phyloP scores from a whole-genome alignment of 805 yeast genomes.

The Lipomyces mesembrius region DNA sequence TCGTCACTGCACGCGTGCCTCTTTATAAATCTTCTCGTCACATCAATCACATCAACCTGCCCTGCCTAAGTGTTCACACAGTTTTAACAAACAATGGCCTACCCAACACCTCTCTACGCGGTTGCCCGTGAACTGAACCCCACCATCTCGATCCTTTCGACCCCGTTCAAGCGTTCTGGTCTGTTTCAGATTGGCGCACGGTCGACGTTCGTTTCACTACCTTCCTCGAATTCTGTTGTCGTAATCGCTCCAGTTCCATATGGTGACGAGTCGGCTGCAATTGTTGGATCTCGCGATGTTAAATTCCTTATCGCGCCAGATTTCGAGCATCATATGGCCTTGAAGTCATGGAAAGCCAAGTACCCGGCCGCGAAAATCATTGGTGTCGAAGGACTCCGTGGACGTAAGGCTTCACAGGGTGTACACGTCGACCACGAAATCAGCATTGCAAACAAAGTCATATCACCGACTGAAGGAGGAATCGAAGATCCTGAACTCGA shows the following conservation, averaged over 20 bases:
- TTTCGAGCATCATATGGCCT: conserved; percentile 67
- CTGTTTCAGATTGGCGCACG: conserved; percentile 38
- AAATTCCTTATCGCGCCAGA: conserved; percentile 62
- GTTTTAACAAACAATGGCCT: conserved; percentile 26
- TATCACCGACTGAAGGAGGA: conserved; percentile 24
- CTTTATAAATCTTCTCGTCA: too few species aligned
- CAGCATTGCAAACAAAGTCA: conserved; percentile 14
- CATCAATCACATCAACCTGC: neutral
- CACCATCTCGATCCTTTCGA: conserved; percentile 28
- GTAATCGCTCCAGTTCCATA: conserved; percentile 38
- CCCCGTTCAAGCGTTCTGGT: conserved; percentile 36
- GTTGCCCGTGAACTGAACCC: conserved; percentile 33
- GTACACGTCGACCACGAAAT: conserved; percentile 32
- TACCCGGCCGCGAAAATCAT: conserved; percentile 59
- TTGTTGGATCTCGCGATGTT: conserved; percentile 33
- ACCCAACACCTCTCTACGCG: conserved; percentile 37
- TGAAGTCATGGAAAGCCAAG: conserved; percentile 55
- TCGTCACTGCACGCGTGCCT: neutral
- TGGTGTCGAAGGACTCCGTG: conserved; percentile 53
- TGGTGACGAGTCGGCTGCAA: conserved; percentile 24
- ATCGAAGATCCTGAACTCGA: conserved; percentile 24
- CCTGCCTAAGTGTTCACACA: too few species aligned
- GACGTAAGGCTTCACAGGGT: conserved; percentile 26
- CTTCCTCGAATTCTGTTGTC: conserved; percentile 16
- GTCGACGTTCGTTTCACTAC: conserved; percentile 27